Evolutionary conservation across 2,329 filamentous ascomycete species (phyloP).

Genomic region (Phaeosphaeria sp.): DNA sequence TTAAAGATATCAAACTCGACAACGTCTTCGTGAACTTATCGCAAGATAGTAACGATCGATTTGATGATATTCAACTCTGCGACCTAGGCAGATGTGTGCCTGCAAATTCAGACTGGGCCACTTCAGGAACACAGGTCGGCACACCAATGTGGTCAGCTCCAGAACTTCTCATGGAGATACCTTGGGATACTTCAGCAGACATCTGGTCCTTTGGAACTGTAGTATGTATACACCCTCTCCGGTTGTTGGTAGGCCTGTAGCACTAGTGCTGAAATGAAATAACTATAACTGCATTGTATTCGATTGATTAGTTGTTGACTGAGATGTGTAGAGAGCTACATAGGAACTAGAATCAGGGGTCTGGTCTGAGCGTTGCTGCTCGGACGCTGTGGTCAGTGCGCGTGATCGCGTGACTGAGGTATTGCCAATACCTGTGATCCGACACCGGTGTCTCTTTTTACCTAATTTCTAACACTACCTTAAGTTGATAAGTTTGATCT

Average conservation of each 20-base stretch:
- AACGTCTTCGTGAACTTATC: constrained; percentile 48
- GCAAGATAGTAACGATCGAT: constrained; percentile 29
- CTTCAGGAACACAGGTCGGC: constrained; percentile 37
- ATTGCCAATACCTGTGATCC: too few relatives aligned
- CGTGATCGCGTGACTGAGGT: too few relatives aligned
- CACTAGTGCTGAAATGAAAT: too few relatives aligned
- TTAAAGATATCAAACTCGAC: constrained; percentile 42
- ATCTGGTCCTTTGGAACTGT: constrained; percentile 52
- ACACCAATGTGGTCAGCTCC: constrained; percentile 49
- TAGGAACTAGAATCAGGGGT: too few relatives aligned
- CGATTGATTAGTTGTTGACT: too few relatives aligned
- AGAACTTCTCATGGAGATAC: constrained; percentile 34
- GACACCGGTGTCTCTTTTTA: too few relatives aligned
- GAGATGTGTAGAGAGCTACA: too few relatives aligned
- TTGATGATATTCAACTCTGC: constrained; percentile 44
- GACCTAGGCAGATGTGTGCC: constrained; percentile 40
- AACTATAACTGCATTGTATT: too few relatives aligned
- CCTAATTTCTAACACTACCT: background rate
- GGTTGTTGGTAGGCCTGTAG: too few relatives aligned
- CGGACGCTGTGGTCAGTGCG: too few relatives aligned
- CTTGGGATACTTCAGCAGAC: constrained; percentile 48
- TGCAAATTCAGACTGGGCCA: constrained; percentile 23
- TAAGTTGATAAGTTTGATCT: constrained; percentile 37
- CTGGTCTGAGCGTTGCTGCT: too few relatives aligned
- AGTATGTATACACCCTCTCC: constrained; percentile 27